phyloP scores from a whole-genome alignment of 2,329 filamentous ascomycete genomes.

The Claviceps monticola region DNA sequence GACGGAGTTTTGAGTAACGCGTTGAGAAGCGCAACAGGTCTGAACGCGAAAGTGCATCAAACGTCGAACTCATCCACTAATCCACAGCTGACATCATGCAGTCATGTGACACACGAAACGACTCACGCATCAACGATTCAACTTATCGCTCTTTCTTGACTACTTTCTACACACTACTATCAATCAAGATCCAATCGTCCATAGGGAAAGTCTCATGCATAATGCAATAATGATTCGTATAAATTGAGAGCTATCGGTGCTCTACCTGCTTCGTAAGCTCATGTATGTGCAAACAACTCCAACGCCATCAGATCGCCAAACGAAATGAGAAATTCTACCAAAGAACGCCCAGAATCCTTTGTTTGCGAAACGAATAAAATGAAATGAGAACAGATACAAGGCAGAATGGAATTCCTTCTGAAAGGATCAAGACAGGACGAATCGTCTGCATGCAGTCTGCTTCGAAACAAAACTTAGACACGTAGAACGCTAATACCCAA shows the following conservation, averaged over 20 bases:
- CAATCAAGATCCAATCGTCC: too few relatives aligned
- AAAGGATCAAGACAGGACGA: background rate
- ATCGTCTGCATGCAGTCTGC: background rate
- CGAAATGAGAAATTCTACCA: background rate
- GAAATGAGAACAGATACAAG: background rate
- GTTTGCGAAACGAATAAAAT: background rate
- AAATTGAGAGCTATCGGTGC: background rate
- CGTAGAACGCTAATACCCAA: background rate
- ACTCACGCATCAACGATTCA: background rate
- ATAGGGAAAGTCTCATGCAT: background rate
- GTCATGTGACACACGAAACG: background rate
- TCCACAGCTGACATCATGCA: background rate
- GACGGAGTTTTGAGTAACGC: background rate
- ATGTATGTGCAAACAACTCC: background rate
- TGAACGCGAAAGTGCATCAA: too few relatives aligned
- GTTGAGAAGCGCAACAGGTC: background rate
- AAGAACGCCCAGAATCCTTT: background rate
- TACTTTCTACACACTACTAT: too few relatives aligned
- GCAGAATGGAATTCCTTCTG: background rate
- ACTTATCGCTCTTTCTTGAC: background rate
- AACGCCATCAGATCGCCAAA: slow-evolving; percentile 3
- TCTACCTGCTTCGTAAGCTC: background rate
- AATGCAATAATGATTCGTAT: background rate
- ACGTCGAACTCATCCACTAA: too few relatives aligned
- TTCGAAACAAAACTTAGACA: background rate